Evolutionary conservation across 176 grass and related monocot species (phyloP), one percentile per base, ranked within the genome.

Genomic region (Oryza australiensis): DNA sequence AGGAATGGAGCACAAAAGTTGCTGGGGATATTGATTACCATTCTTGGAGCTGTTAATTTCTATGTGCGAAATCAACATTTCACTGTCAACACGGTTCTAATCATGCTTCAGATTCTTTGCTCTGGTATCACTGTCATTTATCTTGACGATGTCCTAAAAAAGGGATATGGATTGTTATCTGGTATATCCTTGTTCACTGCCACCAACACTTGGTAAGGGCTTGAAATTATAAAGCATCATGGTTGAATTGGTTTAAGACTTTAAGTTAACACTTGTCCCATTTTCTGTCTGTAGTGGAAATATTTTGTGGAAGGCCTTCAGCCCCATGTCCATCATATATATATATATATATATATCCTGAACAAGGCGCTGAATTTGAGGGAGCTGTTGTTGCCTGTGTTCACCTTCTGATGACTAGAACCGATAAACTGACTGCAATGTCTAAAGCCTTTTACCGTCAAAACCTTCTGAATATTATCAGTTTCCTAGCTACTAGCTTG

Each of bases 121-220:
- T 70, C 53, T 64, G 68, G 53, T 51, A 66, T 74, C 1, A 13
- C 65, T 33, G 70, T 83, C 40, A 74, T 83, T 73, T 83, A 74
- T 83, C 41, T 83, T 43, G 80, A 83, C 12, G 80, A 74, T 9
- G 9, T 74, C 15, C 59, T 83, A 64, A 70, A 83, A 65, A 74
- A 74, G 69, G 80, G 80, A 66, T 83, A 83, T 73, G 80, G 80
- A 9, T 28, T 83, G 40, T 55, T 59, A 13, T 26, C 80, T 35
- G 14, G 68, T 66, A 51, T 74, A 24, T 64, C 57, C 30, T 64
- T 83, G 53, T 66, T 74, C 37, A 83, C 70, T 48, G 80, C 70
- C 26, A 33, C 70, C 15, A 65, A 24, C 59, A 83, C 46, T 20
- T 83, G 80, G 57, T 83, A 64, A 83, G 55, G 0, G 8, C 7